Conservation (phyloP, 2,329 filamentous ascomycete genomes). For the Ramularia endophylla region DNA sequence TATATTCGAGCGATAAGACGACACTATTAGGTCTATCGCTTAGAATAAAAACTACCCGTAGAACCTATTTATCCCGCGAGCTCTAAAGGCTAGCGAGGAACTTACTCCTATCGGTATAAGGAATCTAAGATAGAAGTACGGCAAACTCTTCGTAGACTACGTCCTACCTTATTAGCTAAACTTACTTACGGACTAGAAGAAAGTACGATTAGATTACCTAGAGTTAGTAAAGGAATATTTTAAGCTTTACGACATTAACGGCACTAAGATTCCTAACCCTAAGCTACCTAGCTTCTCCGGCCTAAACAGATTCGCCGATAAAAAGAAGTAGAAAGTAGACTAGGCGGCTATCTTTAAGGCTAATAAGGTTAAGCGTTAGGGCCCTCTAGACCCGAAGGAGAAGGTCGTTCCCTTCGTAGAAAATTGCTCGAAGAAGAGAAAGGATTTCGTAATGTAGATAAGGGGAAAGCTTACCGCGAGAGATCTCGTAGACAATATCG, state of each 20-base stretch:
- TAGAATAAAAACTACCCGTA: neutral
- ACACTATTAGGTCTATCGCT: neutral
- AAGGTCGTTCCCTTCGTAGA: neutral
- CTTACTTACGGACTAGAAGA: neutral
- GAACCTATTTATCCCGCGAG: neutral
- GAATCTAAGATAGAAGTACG: neutral
- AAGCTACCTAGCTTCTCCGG: neutral
- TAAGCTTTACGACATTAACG: neutral
- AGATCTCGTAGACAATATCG: neutral
- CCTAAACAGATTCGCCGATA: neutral
- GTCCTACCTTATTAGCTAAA: neutral
- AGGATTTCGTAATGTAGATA: neutral
- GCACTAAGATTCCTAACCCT: neutral
- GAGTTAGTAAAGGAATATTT: neutral
- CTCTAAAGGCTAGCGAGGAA: neutral
- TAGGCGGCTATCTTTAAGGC: neutral
- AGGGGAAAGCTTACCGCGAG: neutral
- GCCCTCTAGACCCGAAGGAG: neutral
- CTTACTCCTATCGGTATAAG: neutral
- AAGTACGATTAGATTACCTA: neutral
- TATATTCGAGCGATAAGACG: neutral
- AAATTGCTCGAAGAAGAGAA: neutral
- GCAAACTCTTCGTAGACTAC: neutral
- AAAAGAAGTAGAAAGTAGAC: neutral
- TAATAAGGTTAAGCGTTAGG: neutral